Evolutionary conservation across 495 filamentous ascomycete genomes (phyloP).

Genomic region (Pseudevernia furfuracea): DNA sequence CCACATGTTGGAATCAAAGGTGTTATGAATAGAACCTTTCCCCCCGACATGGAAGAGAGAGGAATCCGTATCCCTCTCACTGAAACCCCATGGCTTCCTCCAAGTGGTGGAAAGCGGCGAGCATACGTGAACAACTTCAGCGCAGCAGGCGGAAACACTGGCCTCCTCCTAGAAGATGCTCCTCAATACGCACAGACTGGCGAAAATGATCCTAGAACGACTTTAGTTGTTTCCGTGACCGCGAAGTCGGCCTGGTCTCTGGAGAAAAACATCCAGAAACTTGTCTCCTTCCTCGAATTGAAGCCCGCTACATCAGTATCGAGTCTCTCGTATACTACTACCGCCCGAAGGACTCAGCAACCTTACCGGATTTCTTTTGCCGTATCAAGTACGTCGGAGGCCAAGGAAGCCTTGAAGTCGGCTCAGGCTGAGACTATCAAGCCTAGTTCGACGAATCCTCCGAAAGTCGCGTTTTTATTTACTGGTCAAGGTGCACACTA

Average conservation of each 20-base stretch:
- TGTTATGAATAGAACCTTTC: conserved; percentile 32
- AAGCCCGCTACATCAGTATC: conserved; percentile 44
- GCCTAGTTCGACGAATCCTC: conserved; percentile 20
- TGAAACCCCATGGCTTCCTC: conserved; percentile 24
- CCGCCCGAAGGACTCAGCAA: conserved; percentile 60
- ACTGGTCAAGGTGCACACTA: conserved; percentile 66
- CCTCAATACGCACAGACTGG: conserved; percentile 22
- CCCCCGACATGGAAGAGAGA: conserved; percentile 58
- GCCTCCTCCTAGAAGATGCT: conserved; percentile 47
- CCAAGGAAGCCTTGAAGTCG: conserved; percentile 7
- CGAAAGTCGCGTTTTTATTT: conserved; percentile 55
- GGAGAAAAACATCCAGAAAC: conserved; percentile 27
- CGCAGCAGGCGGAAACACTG: conserved; percentile 50
- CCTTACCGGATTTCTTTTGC: conserved; percentile 39
- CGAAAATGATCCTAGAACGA: conserved; percentile 47
- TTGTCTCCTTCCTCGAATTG: conserved; percentile 8
- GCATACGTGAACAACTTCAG: conserved; percentile 64
- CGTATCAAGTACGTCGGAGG: not conserved
- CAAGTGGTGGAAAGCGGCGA: conserved; percentile 45
- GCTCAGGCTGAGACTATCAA: conserved; percentile 22
- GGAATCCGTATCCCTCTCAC: conserved; percentile 31
- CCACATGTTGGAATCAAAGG: conserved; percentile 51
- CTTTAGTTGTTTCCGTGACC: conserved; percentile 29
- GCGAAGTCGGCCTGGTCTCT: conserved; percentile 30
- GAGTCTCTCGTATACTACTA: conserved; percentile 61